Evolutionary conservation across 75 land plant species (phyloP).

Genomic region (Isoetes taiwanensis): DNA sequence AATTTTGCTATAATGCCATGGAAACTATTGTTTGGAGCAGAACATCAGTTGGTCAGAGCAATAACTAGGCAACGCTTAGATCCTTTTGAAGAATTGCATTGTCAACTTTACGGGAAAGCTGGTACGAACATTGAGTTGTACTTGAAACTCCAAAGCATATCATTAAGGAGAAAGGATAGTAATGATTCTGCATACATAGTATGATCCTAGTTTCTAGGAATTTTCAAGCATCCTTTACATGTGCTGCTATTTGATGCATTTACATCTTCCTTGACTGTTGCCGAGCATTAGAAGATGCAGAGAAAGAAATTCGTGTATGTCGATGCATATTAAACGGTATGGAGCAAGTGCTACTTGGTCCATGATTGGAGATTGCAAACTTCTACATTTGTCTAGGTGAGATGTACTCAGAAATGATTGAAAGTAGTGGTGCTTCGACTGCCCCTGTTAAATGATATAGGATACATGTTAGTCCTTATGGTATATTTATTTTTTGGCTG

Average conservation of each 20-base stretch:
- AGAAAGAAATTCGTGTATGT: constrained; percentile 24
- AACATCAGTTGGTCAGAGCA: constrained; percentile 20
- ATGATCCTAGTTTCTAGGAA: neutral
- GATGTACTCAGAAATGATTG: constrained; percentile 25
- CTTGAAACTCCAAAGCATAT: too few relatives aligned
- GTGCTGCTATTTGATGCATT: constrained; percentile 35
- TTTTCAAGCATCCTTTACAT: constrained; percentile 28
- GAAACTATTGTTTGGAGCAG: constrained; percentile 21
- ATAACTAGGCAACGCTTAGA: constrained; percentile 23
- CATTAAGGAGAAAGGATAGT: too few relatives aligned
- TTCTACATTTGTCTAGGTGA: constrained; percentile 36
- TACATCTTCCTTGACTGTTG: constrained; percentile 37
- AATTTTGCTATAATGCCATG: constrained; percentile 18
- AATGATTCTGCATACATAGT: too few relatives aligned
- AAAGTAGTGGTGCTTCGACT: constrained; percentile 11
- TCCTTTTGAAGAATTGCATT: constrained; percentile 17
- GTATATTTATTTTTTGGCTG: too few relatives aligned
- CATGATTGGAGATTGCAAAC: constrained; percentile 31
- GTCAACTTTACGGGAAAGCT: constrained; percentile 27
- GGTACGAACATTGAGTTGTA: too few relatives aligned
- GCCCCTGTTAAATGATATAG: constrained; percentile 19
- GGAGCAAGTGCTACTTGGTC: constrained; percentile 27
- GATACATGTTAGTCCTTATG: constrained; percentile 26
- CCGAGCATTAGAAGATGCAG: constrained; percentile 36
- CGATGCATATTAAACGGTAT: constrained; percentile 19